Base-by-base conservation (phyloP, 495 filamentous ascomycete species). In the Hyaloscypha finlandica region DNA sequence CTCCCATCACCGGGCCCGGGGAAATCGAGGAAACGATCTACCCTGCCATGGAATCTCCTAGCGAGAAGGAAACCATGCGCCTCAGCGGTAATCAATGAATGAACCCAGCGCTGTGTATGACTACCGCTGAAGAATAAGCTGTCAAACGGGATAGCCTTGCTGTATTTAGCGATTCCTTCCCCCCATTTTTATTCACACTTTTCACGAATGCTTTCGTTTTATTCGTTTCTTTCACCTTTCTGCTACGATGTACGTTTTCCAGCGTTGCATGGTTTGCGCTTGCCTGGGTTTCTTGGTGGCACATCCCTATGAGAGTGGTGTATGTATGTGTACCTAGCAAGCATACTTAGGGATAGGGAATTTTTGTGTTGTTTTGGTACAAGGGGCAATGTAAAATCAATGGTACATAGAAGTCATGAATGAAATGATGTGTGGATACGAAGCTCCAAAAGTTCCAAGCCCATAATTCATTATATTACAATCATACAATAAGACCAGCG, bases 231-330 rank as follows among this genome's bases (percentile, higher is more conserved):
- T 45, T 19, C 51, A 48, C 25, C 16, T 1, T 59, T 48, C 33
- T 58, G 31, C 32, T 31, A 39, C 31, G 11, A 33, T 59, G 33
- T 58, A 51, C n/a, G 69, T 67, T 68, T 61, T 66, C 66, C 66
- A 64, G 67, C 68, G 51, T 64, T 73, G 68, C 63, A 69, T 68
- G 30, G 64, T 71, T 68, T 61, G 73, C 71, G 61, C 61, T 71
- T 71, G 63, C 19, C 66, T 63, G 31, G 65, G 68, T 66, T 64
- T 65, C 62, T 69, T 71, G 8, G 30, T 20, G 56, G 8, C 35
- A 1, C 56, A 59, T 9, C 31, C n/a, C 6, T 16, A 3, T 1
- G 1, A 37, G 32, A 32, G 56, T 20, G 51, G 20, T 56, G 30
- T 37, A 20, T 59, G 56, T 32, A 32, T 33, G 42, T 48, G 42